Base-by-base conservation (phyloP, 2,329 filamentous ascomycete genomes). In the Claviceps sp. region DNA sequence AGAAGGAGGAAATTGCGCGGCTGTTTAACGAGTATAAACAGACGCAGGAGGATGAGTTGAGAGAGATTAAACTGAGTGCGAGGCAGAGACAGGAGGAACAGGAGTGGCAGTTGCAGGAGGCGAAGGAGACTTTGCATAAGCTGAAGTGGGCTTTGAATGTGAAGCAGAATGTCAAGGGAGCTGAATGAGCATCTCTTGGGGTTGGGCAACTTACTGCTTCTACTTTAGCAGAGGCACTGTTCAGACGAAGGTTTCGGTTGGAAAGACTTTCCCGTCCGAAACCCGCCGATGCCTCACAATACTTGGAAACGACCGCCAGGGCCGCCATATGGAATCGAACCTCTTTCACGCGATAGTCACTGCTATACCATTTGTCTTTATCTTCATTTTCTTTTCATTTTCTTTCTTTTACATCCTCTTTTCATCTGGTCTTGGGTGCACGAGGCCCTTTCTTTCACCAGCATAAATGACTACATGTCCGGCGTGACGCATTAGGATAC, bases 141-240 rank as follows among this genome's bases (percentile, higher is more conserved):
- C 74, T 90, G 65, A 79, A 73, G 61, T 89, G 85, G 85, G 83
- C 85, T 14, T 73, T 89, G 57, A 80, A 76, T 50, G 75, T 86
- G 49, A 82, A 85, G 68, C 68, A 77, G 55, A 81, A 77, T 56
- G 73, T 83, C 52, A 72, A 71, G 53, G 77, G 70, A 51, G 76
- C 78, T 6, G 65, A 76, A 64, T 81, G 63, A 55, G 34, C 30
- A 16, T 7, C 5, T 24, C 4, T 36, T 30, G 11, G 9, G 30
- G 13, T 42, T 40, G 20, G 24, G 16, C 30, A 34, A 26, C 30
- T 34, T 11, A 34, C 30, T 34, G 3, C 9, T 34, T 34, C 9
- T 34, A 9, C 30, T 34, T 11, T 9, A 34, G 30, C 30, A 34
- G 30, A 11, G 30, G 26, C 26, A 30, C 26, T 30, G 9, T 34